These are phyloP conservation scores for Persicaria tinctoria DNA, from an alignment of 148 eudicot genomes.

Conservation along the genomic window DNA sequence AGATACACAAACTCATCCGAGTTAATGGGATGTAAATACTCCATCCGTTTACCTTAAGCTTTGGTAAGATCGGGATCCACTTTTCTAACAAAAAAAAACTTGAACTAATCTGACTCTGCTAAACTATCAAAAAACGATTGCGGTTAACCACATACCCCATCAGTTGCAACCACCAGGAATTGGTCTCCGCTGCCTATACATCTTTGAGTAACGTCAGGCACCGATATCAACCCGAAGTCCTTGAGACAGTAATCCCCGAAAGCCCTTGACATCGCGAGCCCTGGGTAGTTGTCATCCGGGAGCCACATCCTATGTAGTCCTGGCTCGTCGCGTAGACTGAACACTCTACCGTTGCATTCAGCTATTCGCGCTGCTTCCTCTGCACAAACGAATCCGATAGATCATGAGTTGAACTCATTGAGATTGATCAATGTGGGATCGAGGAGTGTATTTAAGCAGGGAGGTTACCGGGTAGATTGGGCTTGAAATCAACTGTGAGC, in stretches of 20 bases:
- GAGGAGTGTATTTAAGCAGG: background rate
- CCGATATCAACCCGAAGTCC: conserved; percentile 72
- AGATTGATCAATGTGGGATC: background rate
- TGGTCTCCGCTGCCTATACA: conserved; percentile 45
- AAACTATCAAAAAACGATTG: background rate
- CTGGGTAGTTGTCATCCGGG: conserved; percentile 64
- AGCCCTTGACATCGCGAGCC: conserved; percentile 92
- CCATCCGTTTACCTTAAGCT: no score
- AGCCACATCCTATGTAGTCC: conserved; percentile 77
- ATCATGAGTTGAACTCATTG: background rate
- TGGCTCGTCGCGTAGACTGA: conserved; percentile 73
- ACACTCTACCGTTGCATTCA: conserved; percentile 70
- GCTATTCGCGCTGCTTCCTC: conserved; percentile 75
- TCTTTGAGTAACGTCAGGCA: conserved; percentile 65
- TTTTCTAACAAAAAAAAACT: no score
- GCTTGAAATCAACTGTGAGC: conserved; percentile 79
- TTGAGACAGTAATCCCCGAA: conserved; percentile 87
- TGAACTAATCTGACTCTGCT: no score
- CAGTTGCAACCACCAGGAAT: conserved; percentile 73
- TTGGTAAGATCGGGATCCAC: no score
- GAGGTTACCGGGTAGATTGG: conserved; percentile 68
- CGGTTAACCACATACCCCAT: conserved; percentile 56
- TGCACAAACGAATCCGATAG: conserved; percentile 9
- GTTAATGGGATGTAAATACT: background rate
- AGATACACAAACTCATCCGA: background rate